phyloP scores from a whole-genome alignment of 306 rosid species.

The Quercus engelmannii region DNA sequence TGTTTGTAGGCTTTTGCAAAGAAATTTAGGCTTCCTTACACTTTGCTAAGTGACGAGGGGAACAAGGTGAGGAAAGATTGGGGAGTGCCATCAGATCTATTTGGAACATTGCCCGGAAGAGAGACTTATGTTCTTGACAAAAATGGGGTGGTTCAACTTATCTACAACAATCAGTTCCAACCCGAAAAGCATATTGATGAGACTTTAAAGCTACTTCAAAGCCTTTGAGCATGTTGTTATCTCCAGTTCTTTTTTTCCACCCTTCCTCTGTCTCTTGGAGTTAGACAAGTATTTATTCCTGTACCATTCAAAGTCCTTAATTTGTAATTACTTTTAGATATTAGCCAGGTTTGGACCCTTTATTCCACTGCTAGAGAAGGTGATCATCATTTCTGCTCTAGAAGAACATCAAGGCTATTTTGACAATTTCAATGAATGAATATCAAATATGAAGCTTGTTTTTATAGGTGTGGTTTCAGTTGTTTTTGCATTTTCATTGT shows the following conservation, averaged over 20 bases:
- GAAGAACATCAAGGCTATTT: background rate
- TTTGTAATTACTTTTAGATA: conserved; percentile 18
- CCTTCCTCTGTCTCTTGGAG: background rate
- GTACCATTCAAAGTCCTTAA: conserved; percentile 2
- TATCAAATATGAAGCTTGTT: background rate
- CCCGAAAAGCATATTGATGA: conserved; percentile 95
- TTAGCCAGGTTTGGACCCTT: conserved; percentile 26
- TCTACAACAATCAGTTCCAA: conserved; percentile 97
- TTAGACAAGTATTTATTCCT: conserved; percentile 16
- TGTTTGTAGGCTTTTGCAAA: conserved; percentile 75
- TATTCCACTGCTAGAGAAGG: conserved; percentile 5
- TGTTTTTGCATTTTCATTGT: too few species aligned
- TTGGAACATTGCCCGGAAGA: conserved; percentile 93
- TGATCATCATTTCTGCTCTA: conserved; percentile 16
- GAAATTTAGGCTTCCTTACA: conserved; percentile 85
- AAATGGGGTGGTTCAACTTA: conserved; percentile 86
- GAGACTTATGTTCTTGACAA: conserved; percentile 94
- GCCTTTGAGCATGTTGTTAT: conserved; percentile 39
- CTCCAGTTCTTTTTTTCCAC: conserved; percentile 1
- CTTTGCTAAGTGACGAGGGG: conserved; percentile 82
- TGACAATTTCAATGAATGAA: background rate
- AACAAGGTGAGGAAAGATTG: conserved; percentile 94
- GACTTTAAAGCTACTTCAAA: conserved; percentile 84
- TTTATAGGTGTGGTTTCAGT: too few species aligned
- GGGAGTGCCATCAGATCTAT: conserved; percentile 90